Percentiles rank a stretch among this genome's conserved stretches.
These are phyloP conservation scores for Torulaspora maleeae DNA, from an alignment of 805 yeast genomes.

Conservation along the genomic window DNA sequence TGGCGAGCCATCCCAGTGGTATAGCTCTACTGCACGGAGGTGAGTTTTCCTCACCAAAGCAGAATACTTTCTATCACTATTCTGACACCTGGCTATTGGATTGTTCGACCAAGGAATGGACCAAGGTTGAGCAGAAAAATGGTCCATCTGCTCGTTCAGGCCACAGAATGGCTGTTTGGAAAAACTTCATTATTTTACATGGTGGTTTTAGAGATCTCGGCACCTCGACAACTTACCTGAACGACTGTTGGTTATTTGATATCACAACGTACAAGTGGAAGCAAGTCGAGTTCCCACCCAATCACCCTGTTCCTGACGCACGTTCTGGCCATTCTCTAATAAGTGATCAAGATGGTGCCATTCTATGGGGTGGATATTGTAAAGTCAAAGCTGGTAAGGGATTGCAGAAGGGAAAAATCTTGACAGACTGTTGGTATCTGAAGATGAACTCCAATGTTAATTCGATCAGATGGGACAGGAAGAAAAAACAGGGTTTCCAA, in stretches of 20 bases:
- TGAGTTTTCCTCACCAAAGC: conserved; percentile 94
- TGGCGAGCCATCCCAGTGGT: conserved; percentile 91
- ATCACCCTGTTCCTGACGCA: conserved; percentile 79
- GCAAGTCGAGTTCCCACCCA: conserved; percentile 80
- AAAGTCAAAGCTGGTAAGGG: conserved; percentile 89
- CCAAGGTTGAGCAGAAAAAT: conserved; percentile 68
- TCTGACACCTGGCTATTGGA: conserved; percentile 96
- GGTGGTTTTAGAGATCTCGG: conserved; percentile 96
- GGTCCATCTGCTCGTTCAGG: conserved; percentile 90
- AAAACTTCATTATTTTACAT: conserved; percentile 74
- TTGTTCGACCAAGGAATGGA: conserved; percentile 81
- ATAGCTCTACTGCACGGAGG: conserved; percentile 87
- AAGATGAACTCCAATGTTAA: conserved; percentile 78
- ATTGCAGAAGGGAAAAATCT: conserved; percentile 82
- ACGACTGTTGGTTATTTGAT: conserved; percentile 91
- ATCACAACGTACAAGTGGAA: conserved; percentile 85
- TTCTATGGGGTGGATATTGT: conserved; percentile 89
- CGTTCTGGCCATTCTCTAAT: conserved; percentile 89
- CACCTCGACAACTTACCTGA: conserved; percentile 70
- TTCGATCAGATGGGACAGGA: conserved; percentile 79
- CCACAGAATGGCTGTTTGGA: conserved; percentile 87
- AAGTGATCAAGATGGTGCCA: conserved; percentile 75
- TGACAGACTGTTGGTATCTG: conserved; percentile 79
- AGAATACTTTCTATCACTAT: conserved; percentile 90
- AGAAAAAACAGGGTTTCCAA: conserved; percentile 82